phyloP scores from a whole-genome alignment of 1,284 basidiomycete species.

The Trichosporon asahii region DNA sequence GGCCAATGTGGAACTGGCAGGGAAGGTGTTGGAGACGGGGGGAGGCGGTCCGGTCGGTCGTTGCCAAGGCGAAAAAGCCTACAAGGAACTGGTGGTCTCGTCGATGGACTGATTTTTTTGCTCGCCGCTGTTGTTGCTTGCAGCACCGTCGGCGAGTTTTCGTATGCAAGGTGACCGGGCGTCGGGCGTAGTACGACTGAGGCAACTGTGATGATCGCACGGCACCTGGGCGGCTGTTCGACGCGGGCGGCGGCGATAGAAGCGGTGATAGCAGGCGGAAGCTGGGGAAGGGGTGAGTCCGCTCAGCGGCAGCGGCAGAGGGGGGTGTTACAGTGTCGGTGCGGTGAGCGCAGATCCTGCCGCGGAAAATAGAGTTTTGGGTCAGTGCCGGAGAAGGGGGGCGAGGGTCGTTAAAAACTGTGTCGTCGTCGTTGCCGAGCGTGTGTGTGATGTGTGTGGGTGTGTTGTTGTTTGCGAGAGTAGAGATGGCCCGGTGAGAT shows the following conservation, averaged over 20 bases:
- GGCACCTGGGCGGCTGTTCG: not conserved
- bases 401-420: not conserved
- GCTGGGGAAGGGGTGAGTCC: not conserved
- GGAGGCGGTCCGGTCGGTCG: not conserved
- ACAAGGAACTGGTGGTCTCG: not conserved
- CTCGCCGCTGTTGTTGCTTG: not conserved
- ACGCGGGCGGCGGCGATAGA: not conserved
- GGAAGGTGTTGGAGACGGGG: not conserved
- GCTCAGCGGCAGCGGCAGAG: not conserved
- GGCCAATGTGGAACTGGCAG: conserved; percentile 1
- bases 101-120: not conserved
- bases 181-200: not conserved
- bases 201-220: not conserved
- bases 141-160: not conserved
- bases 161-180: not conserved
- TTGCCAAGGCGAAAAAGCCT: not conserved
- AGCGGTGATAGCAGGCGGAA: conserved; percentile 1
- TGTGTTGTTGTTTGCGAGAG: not conserved
- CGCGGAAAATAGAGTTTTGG: not conserved
- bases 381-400: not conserved
- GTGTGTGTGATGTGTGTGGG: not conserved
- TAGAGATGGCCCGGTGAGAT: not conserved
- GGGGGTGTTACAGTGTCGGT: not conserved
- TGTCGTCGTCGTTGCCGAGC: not conserved
- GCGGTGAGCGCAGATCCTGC: not conserved